Conservation (phyloP, 345 rosid genomes). For the Chamaenerion angustifolium region DNA sequence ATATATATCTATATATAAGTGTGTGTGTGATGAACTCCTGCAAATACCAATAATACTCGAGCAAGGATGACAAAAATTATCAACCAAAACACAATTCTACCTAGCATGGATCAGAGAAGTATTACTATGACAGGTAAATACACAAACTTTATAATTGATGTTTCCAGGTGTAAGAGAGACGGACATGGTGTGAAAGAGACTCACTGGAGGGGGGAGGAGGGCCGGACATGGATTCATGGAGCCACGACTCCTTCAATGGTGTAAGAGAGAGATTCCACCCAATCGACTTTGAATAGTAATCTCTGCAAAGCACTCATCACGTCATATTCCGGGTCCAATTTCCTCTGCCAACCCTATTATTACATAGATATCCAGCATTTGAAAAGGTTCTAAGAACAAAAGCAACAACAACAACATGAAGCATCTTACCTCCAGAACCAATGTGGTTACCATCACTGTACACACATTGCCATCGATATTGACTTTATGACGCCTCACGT, state of each 20-base stretch:
- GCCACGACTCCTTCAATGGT: constrained; percentile 23
- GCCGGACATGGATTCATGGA: constrained; percentile 9
- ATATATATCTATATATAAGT: no score
- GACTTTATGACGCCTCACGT: constrained; percentile 19
- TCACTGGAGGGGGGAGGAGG: no score
- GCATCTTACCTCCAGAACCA: constrained; percentile 19
- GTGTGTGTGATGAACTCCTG: no score
- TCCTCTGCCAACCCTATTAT: constrained; percentile 19
- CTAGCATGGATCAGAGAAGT: no score
- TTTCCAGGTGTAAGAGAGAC: no score
- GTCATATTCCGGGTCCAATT: constrained; percentile 21
- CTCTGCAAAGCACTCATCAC: constrained; percentile 16
- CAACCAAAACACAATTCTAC: no score
- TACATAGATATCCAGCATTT: neutral
- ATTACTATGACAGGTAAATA: no score
- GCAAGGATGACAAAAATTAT: no score
- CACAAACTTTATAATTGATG: no score
- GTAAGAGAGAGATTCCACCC: constrained; percentile 19
- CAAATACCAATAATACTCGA: no score
- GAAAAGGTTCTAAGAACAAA: neutral
- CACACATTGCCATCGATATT: constrained; percentile 22
- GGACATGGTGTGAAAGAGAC: no score
- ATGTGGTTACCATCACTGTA: constrained; percentile 21
- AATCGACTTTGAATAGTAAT: constrained; percentile 15
- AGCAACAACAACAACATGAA: neutral